These are phyloP conservation scores for Solanum sitiens DNA, from an alignment of 257 asterid genomes.

Conservation along the genomic window DNA sequence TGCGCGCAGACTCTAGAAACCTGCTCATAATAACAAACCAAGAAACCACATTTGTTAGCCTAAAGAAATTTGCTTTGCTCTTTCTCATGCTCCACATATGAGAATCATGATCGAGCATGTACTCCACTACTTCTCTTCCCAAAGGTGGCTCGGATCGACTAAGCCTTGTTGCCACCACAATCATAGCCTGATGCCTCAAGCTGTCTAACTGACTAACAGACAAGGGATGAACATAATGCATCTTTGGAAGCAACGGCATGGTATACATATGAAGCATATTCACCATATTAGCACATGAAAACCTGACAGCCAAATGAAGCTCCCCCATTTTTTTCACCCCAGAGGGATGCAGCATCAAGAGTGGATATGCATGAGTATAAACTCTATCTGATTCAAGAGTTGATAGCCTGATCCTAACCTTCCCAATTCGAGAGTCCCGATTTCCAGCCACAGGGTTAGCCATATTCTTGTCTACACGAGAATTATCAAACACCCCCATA, in stretches of 20 bases:
- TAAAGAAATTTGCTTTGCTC: constrained; percentile 82
- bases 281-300: constrained; percentile 62
- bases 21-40: constrained; percentile 45
- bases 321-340: constrained; percentile 94
- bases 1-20: constrained; percentile 38
- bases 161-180: constrained; percentile 66
- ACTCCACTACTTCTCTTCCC: constrained; percentile 76
- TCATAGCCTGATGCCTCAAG: constrained; percentile 74
- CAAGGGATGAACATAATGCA: constrained; percentile 84
- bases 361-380: constrained; percentile 78
- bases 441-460: constrained; percentile 4
- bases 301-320: constrained; percentile 80
- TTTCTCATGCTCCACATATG: constrained; percentile 98
- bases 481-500: constrained; percentile 67
- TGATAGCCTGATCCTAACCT: constrained; percentile 68
- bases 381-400: constrained; percentile 72
- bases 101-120: constrained; percentile 88
- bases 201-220: constrained; percentile 60
- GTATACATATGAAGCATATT: constrained; percentile 65
- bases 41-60: constrained; percentile 55
- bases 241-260: constrained; percentile 70
- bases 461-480: constrained; percentile 48
- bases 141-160: constrained; percentile 78
- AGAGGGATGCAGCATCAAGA: constrained; percentile 68
- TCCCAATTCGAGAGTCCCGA: constrained; percentile 65